Conservation (phyloP, 305 asterid species). For the Fraxinus nigra region DNA sequence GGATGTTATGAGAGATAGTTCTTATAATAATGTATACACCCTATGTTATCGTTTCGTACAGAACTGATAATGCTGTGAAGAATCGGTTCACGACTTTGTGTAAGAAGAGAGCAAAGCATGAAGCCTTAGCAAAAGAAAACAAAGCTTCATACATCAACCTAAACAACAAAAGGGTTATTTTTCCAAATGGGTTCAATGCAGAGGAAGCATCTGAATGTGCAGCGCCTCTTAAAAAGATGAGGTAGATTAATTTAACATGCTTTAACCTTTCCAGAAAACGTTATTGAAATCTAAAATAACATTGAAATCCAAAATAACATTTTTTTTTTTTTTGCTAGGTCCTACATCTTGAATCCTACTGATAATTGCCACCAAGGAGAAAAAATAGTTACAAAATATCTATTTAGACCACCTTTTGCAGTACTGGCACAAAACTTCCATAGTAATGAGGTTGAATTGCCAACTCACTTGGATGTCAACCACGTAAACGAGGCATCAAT, state of each 20-base stretch:
- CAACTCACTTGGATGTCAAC: constrained; percentile 32
- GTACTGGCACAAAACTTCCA: constrained; percentile 54
- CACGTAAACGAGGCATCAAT: constrained; percentile 32
- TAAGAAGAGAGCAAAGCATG: constrained; percentile 89
- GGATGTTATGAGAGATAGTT: neutral
- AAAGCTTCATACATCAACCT: constrained; percentile 59
- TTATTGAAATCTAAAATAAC: constrained; percentile 12
- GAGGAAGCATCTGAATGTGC: constrained; percentile 47
- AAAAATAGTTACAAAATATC: constrained; percentile 39
- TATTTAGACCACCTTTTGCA: constrained; percentile 69
- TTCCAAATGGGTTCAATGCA: constrained; percentile 42
- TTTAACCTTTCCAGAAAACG: constrained; percentile 13
- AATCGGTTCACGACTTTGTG: constrained; percentile 94
- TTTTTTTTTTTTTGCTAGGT: constrained; percentile 40
- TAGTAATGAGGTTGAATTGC: constrained; percentile 33
- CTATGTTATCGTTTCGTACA: constrained; percentile 19
- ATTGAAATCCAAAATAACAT: constrained; percentile 12
- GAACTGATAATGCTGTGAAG: constrained; percentile 99
- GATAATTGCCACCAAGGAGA: constrained; percentile 39
- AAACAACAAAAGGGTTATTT: constrained; percentile 79
- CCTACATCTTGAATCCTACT: constrained; percentile 31
- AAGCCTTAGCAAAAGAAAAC: constrained; percentile 87
- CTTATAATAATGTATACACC: neutral
- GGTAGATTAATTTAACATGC: constrained; percentile 41
- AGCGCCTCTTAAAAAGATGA: constrained; percentile 61